Base-by-base conservation (phyloP, 768 basidiomycete species). In the Podaxis carcinomalis region DNA sequence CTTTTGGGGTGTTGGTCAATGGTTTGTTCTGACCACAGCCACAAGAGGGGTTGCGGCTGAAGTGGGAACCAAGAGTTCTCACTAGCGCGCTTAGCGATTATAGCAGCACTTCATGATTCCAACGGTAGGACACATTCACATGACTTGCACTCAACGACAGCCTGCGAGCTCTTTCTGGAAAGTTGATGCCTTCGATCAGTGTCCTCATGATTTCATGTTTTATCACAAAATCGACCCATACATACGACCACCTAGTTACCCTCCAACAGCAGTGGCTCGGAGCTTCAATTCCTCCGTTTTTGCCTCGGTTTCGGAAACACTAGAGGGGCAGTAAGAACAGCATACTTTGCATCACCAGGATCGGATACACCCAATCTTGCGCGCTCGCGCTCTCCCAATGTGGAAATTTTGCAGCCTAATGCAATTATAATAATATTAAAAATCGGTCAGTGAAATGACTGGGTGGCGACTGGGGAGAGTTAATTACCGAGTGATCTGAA, bases 241-340 rank as follows among this genome's bases (percentile, higher is more conserved):
- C 42, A 44, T n/a, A 19, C 16, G 5, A 2, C 6, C 16, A n/a
- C 13, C 42, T 5, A 44, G 42, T 44, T 44, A 44, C 9, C 6
- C 39, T 40, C 39, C 42, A 44, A 44, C 6, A 9, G 6, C 19
- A 16, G 23, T 21, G 52, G 9, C 10, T 6, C 14, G 28, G 23
- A 49, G 36, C 19, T 23, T 55, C 62, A 63, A 40, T 66, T 72
- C 63, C 72, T 77, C 67, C 74, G 74, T 68, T 74, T 75, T 51
- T 73, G 68, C 60, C 73, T 71, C 21, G 82, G 79, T 68, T 90
- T 91, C 0, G 94, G 95, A 74, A 97, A 97, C 63, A 83, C 78
- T 1, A 96, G 79, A 2, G 95, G 95, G 0, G 85, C 82, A 46
- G 75, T 83, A 57, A 98, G 78, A 0, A 89, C 76, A 0, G 94